Evolutionary conservation across 805 yeast genomes (phyloP), one percentile per base, ranked within the genome.

Genomic region (Metschnikowia kunwiensis): DNA sequence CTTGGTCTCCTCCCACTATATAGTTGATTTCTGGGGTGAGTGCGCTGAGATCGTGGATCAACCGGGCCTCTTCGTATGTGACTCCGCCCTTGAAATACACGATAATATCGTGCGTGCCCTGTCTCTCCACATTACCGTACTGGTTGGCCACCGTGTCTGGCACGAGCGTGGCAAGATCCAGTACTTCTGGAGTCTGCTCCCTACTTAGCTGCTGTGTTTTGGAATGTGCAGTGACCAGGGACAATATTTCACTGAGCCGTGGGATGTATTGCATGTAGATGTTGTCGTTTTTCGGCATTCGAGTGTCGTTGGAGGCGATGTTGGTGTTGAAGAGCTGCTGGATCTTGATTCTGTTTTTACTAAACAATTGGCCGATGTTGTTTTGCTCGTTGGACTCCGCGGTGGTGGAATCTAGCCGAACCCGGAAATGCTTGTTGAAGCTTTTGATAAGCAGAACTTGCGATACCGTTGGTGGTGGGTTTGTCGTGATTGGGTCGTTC

Each of bases 181-280:
- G 31, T 7, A 34, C 33, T 12, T 43, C 37, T 11, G 40, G 40
- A 7, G 40, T 27, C 6, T 22, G 27, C 7, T 36, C 40, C 14
- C 40, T 36, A 28, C 31, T 31, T 21, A 32, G 36, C 19, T 15
- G 27, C 33, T 27, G 46, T 10, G 38, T 34, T 12, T 38, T 32
- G n/a, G 36, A 24, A 9, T 25, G 27, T 5, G 43, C 38, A 29
- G 37, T 36, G 27, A 65, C 35, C 27, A 34, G 47, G 9, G 49
- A 44, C 37, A 68, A 46, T n/a, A 59, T 45, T 11, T 58, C 62
- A 42, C 77, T 79, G 31, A 93, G 60, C 37, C 86, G 68, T 6
- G 98, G 96, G 28, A 77, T 69, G 54, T 89, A 95, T 63, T 93
- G 98, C 82, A 95, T 88, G 63, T 80, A 93, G 5, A 91, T 77